A percentile compares a stretch with the other conserved stretches of the same genome.
Evolutionary conservation across 2,329 filamentous ascomycete species (phyloP).

Genomic region (Botrytis tulipae): DNA sequence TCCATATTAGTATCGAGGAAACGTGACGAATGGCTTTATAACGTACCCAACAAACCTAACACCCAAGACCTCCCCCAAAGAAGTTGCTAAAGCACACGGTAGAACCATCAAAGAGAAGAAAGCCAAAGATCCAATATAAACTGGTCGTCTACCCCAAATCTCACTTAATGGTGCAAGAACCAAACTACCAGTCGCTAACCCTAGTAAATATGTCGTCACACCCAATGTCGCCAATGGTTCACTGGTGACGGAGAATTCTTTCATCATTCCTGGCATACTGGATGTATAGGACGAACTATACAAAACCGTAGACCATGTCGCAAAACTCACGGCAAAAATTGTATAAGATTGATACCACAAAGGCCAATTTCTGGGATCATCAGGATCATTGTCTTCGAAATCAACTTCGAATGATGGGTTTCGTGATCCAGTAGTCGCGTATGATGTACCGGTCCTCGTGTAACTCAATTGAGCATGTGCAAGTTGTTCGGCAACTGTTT

Average conservation of each 20-base stretch:
- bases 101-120: constrained; percentile 68
- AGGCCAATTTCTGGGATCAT: constrained; percentile 69
- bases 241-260: constrained; percentile 59
- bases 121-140: constrained; percentile 65
- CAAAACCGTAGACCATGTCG: constrained; percentile 51
- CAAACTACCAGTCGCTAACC: constrained; percentile 69
- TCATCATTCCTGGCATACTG: constrained; percentile 65
- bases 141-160: constrained; percentile 64
- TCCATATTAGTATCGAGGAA: constrained; percentile 17
- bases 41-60: constrained; percentile 69
- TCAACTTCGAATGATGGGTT: constrained; percentile 69
- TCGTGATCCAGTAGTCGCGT: constrained; percentile 45
- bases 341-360: constrained; percentile 45
- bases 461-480: constrained; percentile 40
- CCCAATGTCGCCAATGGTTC: constrained; percentile 68
- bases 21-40: background rate
- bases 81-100: constrained; percentile 68
- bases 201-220: constrained; percentile 74
- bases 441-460: constrained; percentile 45
- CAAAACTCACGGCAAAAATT: constrained; percentile 41
- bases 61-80: constrained; percentile 66
- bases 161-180: constrained; percentile 73
- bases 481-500: constrained; percentile 43
- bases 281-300: constrained; percentile 80
- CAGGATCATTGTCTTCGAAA: constrained; percentile 61